Percentiles rank a stretch among this genome's conserved stretches.
phyloP scores from a whole-genome alignment of 129 eudicot species.

The Logfia minima region DNA sequence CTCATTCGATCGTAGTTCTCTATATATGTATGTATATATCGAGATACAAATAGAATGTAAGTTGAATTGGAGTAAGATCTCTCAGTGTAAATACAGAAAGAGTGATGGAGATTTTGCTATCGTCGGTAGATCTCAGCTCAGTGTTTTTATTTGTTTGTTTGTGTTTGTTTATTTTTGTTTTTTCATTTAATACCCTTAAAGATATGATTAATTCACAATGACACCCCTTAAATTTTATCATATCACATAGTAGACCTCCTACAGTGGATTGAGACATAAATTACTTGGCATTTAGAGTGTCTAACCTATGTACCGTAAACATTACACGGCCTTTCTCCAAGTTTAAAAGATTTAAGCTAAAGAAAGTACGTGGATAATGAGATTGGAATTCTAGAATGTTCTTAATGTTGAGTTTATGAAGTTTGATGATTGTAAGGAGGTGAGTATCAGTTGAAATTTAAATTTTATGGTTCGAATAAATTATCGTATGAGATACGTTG shows the following conservation, averaged over 20 bases:
- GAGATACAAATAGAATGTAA: constrained; percentile 8
- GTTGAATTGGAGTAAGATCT: constrained; percentile 13
- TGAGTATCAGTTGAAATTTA: too few relatives aligned
- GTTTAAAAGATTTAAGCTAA: too few relatives aligned
- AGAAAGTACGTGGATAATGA: too few relatives aligned
- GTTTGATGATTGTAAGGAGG: too few relatives aligned
- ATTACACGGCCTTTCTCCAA: too few relatives aligned
- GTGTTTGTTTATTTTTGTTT: neutral
- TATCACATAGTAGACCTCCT: neutral
- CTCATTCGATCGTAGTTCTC: neutral
- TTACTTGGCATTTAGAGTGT: too few relatives aligned
- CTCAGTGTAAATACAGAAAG: constrained; percentile 19
- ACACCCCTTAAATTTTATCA: neutral
- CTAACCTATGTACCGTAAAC: too few relatives aligned
- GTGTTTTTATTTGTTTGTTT: neutral
- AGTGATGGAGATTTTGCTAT: constrained; percentile 24
- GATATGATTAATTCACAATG: neutral
- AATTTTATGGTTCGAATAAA: too few relatives aligned
- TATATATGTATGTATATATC: neutral
- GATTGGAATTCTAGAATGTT: too few relatives aligned
- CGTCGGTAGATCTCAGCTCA: constrained; percentile 35
- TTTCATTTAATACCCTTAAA: neutral
- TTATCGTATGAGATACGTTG: too few relatives aligned
- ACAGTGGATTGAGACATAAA: too few relatives aligned
- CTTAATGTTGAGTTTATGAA: too few relatives aligned